Evolutionary conservation across 306 rosid species (phyloP).

Genomic region (Prunus armeniaca): DNA sequence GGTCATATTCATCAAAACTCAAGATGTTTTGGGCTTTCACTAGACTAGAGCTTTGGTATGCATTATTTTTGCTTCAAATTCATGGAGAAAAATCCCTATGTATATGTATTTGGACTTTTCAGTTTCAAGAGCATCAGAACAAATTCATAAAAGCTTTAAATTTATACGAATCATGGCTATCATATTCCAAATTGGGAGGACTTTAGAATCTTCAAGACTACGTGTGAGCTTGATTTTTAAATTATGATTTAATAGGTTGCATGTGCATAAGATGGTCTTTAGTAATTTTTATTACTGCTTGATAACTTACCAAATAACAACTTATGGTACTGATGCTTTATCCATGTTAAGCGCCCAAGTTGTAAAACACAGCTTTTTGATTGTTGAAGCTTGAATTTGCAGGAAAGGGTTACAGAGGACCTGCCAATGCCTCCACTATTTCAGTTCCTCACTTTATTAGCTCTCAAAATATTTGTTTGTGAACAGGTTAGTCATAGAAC

Average conservation of each 20-base stretch:
- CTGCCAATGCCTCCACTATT: slow-evolving; percentile 80
- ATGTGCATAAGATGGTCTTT: slow-evolving; percentile 1
- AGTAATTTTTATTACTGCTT: neutral
- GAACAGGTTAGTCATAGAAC: slow-evolving; percentile 46
- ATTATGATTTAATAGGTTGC: neutral
- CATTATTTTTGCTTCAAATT: neutral
- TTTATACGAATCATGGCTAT: neutral
- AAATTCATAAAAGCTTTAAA: neutral
- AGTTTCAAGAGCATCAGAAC: neutral
- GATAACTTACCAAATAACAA: neutral
- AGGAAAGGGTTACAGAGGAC: slow-evolving; percentile 57
- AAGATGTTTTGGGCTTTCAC: neutral
- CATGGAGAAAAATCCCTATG: neutral
- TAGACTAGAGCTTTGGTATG: neutral
- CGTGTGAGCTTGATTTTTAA: neutral
- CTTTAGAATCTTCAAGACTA: neutral
- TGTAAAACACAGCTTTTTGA: slow-evolving; percentile 21
- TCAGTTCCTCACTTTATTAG: slow-evolving; percentile 69
- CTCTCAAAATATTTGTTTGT: slow-evolving; percentile 63
- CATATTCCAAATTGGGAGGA: neutral
- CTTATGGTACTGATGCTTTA: neutral
- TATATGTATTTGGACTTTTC: neutral
- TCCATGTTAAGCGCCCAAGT: slow-evolving; percentile 1
- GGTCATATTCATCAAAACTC: neutral
- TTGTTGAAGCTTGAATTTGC: slow-evolving; percentile 35